Evolutionary conservation across 2,329 filamentous ascomycete genomes (phyloP).

Genomic region (Aspergillus brunneoviolaceus): DNA sequence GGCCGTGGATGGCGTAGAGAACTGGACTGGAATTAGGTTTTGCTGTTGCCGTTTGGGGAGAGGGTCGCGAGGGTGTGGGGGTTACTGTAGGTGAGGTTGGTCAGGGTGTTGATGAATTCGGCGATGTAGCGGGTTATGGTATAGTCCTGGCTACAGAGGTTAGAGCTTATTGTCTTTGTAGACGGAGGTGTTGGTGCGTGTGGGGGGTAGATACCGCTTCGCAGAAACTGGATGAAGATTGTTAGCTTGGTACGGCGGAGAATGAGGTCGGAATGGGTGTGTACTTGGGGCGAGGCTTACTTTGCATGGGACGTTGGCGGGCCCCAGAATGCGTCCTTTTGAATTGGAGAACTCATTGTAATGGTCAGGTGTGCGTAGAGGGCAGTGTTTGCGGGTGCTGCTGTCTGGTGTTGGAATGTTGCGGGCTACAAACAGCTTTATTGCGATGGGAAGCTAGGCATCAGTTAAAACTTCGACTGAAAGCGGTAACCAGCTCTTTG

Average conservation of each 20-base stretch:
- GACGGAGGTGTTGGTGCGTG: no score
- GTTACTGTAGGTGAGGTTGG: conserved; percentile 26
- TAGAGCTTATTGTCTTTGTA: no score
- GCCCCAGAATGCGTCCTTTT: conserved; percentile 2
- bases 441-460: no score
- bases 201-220: background rate
- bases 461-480: no score
- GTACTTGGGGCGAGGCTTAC: background rate
- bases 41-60: no score
- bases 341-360: background rate
- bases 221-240: background rate
- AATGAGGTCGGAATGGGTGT: background rate
- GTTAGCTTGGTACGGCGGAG: background rate
- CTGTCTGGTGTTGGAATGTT: no score
- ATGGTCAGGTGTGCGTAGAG: background rate
- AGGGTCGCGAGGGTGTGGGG: no score
- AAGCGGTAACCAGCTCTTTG: no score
- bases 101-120: conserved; percentile 32
- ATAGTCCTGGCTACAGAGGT: conserved; percentile 20
- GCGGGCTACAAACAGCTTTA: no score
- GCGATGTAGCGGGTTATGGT: conserved; percentile 24
- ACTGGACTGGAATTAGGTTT: background rate
- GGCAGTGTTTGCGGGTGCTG: background rate
- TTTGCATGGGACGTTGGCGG: conserved; percentile 8
- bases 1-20: conserved; percentile 26